Evolutionary conservation across 2,329 filamentous ascomycete species (phyloP), one percentile per base, ranked within the genome.

Genomic region (Whalleya microplaca): DNA sequence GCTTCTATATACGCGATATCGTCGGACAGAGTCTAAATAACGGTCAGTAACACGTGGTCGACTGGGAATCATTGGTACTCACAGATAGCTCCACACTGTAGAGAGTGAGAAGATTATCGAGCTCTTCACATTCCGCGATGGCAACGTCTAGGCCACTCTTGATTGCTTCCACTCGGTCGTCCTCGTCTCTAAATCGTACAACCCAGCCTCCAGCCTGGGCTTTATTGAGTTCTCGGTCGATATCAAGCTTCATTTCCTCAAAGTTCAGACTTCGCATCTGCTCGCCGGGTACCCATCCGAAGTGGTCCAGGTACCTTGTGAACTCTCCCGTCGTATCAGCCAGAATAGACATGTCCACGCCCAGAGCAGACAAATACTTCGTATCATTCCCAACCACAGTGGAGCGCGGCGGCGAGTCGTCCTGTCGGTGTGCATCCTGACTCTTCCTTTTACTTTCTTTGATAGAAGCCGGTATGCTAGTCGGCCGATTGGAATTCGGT

Each of bases 1-100:
- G 95, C 92, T 76, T 99, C 95, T 63, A 99, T 98, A 71, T 96
- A 98, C 2, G 92, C 88, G 66, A 99, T 96, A 67, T 99, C 95
- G 48, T 98, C 94, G 54, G 93, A 92, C 27, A 99, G 81, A 47
- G 93, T 98, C 89, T 96, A 69, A 21, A 23, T 16, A 3, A n/a
- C 9, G 12, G 56, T 74, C 58, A 75, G 70, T 43, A 45, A 53
- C 18, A 16, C 14, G 37, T 52, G 14, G 7, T 9, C 16, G 10
- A 19, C 47, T 40, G 29, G 23, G 21, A 19, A 40, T 40, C 42
- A 40, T 20, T 14, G 8, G 53, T 18, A 76, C 89, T 79, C 82
- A 94, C 91, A 67, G 91, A 92, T 59, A 99, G 80, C 73, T 99
- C 95, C 21, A 98, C 95, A 45, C 91, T 91, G 73, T 99, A 99